Base-by-base conservation (phyloP, 352 stramenopile species). In the Pythium rhizo-oryzae region DNA sequence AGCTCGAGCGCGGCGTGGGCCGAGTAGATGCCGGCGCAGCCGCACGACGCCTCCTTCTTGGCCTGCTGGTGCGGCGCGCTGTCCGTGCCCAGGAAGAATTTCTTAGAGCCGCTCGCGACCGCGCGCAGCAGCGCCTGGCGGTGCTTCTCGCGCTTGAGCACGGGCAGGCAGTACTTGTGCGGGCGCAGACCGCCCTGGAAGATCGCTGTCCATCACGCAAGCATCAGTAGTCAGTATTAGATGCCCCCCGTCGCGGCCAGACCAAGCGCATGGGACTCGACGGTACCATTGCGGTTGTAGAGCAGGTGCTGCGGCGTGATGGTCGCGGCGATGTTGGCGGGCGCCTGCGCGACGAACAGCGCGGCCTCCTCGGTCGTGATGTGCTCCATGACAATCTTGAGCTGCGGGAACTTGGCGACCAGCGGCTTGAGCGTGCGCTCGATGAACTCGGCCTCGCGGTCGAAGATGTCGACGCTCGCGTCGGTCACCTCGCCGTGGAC, bases 331-430 rank as follows among this genome's bases (percentile, higher is more conserved):
- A 99, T 85, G 70, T 98, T 99, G 35, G 79, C 80, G 0, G 91
- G 82, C 24, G 85, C 84, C 33, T 86, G 74, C 16, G 69, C 73
- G 12, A 99, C 93, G 77, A 99, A 99, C 50, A 98, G 83, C 4
- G 98, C 97, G 7, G 97, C 97, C 52, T 99, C 88, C 52, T 91
- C 87, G 9, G 98, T 99, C 60, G 97, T 99, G 71, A 99, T 99
- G 77, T 99, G 98, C 81, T 99, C 98, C 95, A 99, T 98, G n/a
- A 99, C 97, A 59, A 99, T 89, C 81, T 99, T 99, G 33, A 99
- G 85, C 37, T 85, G 77, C 9, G 97, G 96, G 76, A 98, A 95
- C 57, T 96, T 87, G n/a, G 62, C 69, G 8, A 99, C 91, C 6
- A 99, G 69, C 21, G 97, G 94, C 69, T 93, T 96, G 57, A 99